phyloP scores from a whole-genome alignment of 192 early-diverging fungal species.

The Jimgerdemannia flammicorona region DNA sequence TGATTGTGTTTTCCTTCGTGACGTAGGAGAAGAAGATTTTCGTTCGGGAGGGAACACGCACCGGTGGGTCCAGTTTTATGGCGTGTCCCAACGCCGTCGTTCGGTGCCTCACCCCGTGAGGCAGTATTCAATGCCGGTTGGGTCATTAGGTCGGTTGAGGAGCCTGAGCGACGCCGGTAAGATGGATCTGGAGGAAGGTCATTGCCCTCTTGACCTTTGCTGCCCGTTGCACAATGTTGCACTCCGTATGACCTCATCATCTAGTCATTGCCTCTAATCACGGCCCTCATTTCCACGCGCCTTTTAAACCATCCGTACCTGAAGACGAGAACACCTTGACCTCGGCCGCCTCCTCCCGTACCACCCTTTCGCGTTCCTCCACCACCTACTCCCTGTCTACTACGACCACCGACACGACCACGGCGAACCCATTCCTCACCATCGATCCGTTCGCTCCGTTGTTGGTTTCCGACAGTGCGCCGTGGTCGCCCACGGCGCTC shows the following conservation, averaged over 20 bases:
- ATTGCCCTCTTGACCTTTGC: slow-evolving; percentile 1
- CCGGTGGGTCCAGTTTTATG: slow-evolving; percentile 37
- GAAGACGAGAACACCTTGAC: background rate
- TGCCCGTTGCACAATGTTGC: background rate
- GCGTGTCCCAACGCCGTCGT: background rate
- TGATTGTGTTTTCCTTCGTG: background rate
- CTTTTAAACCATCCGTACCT: background rate
- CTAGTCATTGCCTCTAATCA: background rate
- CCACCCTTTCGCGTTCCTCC: background rate
- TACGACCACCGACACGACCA: background rate
- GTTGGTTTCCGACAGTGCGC: background rate
- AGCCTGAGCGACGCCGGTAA: slow-evolving; percentile 15
- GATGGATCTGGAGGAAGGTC: background rate
- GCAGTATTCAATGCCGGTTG: background rate
- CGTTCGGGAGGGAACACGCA: slow-evolving; percentile 33
- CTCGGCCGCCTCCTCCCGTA: background rate
- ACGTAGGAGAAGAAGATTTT: slow-evolving; percentile 31
- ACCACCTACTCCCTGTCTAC: background rate
- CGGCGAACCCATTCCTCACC: background rate
- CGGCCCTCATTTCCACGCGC: background rate
- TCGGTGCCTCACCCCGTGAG: background rate
- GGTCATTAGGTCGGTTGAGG: background rate
- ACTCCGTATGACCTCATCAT: too few species aligned
- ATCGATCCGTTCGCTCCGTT: background rate
- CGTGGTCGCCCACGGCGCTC: background rate